Percentiles rank a stretch among this genome's conserved stretches.
Evolutionary conservation across 2,329 filamentous ascomycete species (phyloP).

Genomic region (Trichoderma cornu-damae): DNA sequence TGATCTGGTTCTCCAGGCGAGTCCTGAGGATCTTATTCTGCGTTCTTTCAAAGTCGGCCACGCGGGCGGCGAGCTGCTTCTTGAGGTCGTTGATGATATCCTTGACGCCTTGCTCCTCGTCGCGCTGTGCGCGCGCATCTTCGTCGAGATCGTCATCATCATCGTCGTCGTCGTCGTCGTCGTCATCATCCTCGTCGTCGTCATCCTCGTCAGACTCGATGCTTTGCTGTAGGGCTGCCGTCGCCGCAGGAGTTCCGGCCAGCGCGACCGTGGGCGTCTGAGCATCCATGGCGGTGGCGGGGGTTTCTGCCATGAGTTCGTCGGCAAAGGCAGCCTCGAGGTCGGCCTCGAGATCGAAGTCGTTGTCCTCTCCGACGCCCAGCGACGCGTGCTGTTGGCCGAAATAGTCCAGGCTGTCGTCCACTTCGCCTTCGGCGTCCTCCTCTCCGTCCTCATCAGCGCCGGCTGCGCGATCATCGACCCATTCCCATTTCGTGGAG

Average conservation of each 20-base stretch:
- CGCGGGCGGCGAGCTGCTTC: constrained; percentile 44
- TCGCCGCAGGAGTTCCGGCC: constrained; percentile 40
- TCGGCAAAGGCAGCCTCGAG: constrained; percentile 50
- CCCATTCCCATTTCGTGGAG: constrained; percentile 59
- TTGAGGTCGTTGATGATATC: constrained; percentile 51
- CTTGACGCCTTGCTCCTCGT: constrained; percentile 50
- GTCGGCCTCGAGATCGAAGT: constrained; percentile 53
- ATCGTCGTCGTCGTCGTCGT: constrained; percentile 36
- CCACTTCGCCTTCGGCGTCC: constrained; percentile 47
- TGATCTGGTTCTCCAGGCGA: constrained; percentile 48
- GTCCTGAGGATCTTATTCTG: constrained; percentile 46
- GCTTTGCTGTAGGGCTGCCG: constrained; percentile 36
- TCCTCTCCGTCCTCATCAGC: constrained; percentile 45
- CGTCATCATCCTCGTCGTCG: constrained; percentile 40
- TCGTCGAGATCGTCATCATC: constrained; percentile 52
- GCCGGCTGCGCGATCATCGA: constrained; percentile 46
- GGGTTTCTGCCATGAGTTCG: constrained; percentile 38
- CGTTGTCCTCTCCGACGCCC: constrained; percentile 37
- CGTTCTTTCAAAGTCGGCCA: constrained; percentile 41
- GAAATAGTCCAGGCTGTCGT: constrained; percentile 41
- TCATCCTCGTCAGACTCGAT: constrained; percentile 40
- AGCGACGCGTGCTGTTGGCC: constrained; percentile 25
- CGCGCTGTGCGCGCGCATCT: constrained; percentile 45
- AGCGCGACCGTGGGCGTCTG: constrained; percentile 44
- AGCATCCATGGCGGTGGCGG: constrained; percentile 39